Evolutionary conservation across 2,329 filamentous ascomycete genomes (phyloP), one percentile per base, ranked within the genome.

Genomic region (Fusarium begoniae): DNA sequence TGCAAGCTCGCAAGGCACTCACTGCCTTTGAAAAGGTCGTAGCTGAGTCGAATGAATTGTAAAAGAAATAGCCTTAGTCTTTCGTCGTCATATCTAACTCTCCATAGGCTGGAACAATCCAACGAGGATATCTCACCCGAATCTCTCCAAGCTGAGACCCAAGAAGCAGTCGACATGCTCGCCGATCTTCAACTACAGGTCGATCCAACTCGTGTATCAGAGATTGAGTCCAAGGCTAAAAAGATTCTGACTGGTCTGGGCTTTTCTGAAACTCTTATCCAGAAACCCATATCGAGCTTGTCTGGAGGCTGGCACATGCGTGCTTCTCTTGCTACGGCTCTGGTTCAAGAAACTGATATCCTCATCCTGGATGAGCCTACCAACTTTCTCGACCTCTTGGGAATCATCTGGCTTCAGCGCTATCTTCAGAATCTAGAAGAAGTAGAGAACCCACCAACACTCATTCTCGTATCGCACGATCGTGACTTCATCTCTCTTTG

Each of bases 361-460:
- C 85, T 97, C 66, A 91, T 97, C 57, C 89, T 97, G 5, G 94
- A 97, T 80, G 94, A 97, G 79, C 94, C 94, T 0, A 97, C 94
- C 40, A 97, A 97, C 79, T 97, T 94, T 79, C 87, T 97, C 3
- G 94, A 97, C 78, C 85, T 97, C 2, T 87, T 95, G 0, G 93
- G 93, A 3, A 95, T 97, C 65, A 90, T 97, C 63, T 97, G 94
- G 94, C 86, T 98, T 3, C 92, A 97, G 79, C 88, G 88, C 18
- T 92, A 95, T 78, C 88, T 97, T 15, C 84, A 88, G 43, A 83
- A 87, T 3, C 81, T 92, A 6, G 85, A 86, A 8, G 87, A 90
- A 26, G 81, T 81, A 0, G 83, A 86, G 0, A 82, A 85, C 5
- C 89, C 88, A 1, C 89, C 89, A 0, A 96, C 94, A 0, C 86